These are phyloP conservation scores for Monosporozyma siamensis DNA, from an alignment of 805 yeast genomes.

Conservation along the genomic window DNA sequence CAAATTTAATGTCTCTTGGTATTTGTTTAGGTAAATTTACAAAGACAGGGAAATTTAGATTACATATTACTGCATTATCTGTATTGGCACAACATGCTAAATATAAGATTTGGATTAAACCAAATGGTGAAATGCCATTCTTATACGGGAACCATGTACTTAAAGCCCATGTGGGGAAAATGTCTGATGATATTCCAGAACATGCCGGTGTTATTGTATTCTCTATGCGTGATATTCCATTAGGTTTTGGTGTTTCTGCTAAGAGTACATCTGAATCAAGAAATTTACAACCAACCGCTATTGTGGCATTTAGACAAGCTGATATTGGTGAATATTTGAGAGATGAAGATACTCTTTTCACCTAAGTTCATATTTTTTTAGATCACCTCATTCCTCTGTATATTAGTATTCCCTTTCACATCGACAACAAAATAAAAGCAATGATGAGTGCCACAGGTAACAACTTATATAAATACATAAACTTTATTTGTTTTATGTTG, in stretches of 20 bases:
- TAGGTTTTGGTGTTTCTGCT: slow-evolving; percentile 93
- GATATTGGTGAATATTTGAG: slow-evolving; percentile 97
- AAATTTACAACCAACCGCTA: slow-evolving; percentile 83
- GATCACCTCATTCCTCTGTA: too few species aligned
- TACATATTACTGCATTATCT: slow-evolving; percentile 86
- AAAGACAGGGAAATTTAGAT: slow-evolving; percentile 90
- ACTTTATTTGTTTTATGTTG: too few species aligned
- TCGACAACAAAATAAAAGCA: too few species aligned
- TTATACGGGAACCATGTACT: slow-evolving; percentile 92
- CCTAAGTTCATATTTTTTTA: slow-evolving; percentile 34
- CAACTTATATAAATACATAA: too few species aligned
- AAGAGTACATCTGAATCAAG: slow-evolving; percentile 84
- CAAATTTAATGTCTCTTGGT: slow-evolving; percentile 85
- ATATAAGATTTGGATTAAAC: slow-evolving; percentile 92
- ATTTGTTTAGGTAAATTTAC: slow-evolving; percentile 94
- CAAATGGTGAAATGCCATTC: slow-evolving; percentile 97
- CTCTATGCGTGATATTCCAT: slow-evolving; percentile 85
- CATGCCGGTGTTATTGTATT: slow-evolving; percentile 91
- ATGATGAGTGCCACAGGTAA: too few species aligned
- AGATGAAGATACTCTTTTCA: slow-evolving; percentile 93
- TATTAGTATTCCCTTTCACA: not conserved
- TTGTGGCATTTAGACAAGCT: slow-evolving; percentile 92
- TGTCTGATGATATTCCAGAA: slow-evolving; percentile 96
- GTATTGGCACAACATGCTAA: slow-evolving; percentile 80
- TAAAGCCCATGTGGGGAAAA: slow-evolving; percentile 93